A percentile compares a stretch with the other conserved stretches of the same genome.
phyloP scores from a whole-genome alignment of 106 monocot species.

The Acorus calamus region DNA sequence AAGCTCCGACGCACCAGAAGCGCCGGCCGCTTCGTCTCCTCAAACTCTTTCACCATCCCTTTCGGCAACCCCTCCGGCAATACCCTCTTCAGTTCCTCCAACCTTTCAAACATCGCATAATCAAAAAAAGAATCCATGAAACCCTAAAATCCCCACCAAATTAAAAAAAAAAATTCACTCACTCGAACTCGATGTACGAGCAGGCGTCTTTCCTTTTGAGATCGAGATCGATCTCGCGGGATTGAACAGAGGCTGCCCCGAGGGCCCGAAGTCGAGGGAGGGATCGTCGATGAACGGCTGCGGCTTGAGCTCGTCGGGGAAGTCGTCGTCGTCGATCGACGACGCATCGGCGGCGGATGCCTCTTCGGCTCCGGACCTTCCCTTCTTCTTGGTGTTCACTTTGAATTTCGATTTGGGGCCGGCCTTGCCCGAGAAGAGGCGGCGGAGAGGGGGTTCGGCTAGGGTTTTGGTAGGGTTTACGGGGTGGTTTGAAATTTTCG shows the following conservation, averaged over 20 bases:
- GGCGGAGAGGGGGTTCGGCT: too few species aligned
- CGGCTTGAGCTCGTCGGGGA: conserved; percentile 42
- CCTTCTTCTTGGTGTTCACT: neutral
- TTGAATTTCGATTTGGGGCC: too few species aligned
- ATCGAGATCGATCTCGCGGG: conserved; percentile 42
- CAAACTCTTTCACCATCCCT: conserved; percentile 88
- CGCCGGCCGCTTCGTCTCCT: conserved; percentile 82
- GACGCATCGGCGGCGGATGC: conserved; percentile 11
- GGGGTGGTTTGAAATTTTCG: too few species aligned
- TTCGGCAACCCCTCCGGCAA: conserved; percentile 79
- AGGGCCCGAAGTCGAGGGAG: conserved; percentile 69
- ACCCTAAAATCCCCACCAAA: neutral
- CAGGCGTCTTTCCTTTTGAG: conserved; percentile 32
- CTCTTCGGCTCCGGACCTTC: conserved; percentile 15
- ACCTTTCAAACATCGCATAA: conserved; percentile 22
- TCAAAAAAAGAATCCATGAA: neutral
- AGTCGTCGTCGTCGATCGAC: conserved; percentile 15
- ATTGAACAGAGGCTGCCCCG: conserved; percentile 65
- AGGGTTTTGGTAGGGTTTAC: too few species aligned
- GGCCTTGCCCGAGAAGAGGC: too few species aligned
- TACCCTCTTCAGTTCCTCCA: conserved; percentile 84
- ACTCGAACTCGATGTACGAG: conserved; percentile 87
- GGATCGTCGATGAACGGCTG: conserved; percentile 60
- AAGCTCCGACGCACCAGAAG: conserved; percentile 90
- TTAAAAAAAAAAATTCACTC: neutral